A percentile compares a stretch with the other conserved stretches of the same genome.
phyloP scores from a whole-genome alignment of 2,329 filamentous ascomycete species.

The Aspergillus pseudonomiae region DNA sequence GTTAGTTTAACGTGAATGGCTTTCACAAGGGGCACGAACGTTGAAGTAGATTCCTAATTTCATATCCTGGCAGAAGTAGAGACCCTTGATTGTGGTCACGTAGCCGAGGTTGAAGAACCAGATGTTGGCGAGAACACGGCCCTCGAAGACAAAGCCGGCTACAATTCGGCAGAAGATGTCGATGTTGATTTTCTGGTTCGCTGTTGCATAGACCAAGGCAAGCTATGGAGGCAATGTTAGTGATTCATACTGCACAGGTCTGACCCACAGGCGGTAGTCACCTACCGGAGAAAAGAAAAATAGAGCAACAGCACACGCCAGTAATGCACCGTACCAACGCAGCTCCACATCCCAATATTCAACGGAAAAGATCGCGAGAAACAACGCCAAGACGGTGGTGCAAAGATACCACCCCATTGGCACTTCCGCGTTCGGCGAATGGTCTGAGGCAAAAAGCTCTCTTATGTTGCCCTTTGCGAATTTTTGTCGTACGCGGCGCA shows the following conservation, averaged over 20 bases:
- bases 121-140: constrained; percentile 35
- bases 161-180: constrained; percentile 33
- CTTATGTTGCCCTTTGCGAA: not conserved
- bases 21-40: constrained; percentile 8
- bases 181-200: constrained; percentile 33
- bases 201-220: constrained; percentile 29
- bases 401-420: constrained; percentile 28
- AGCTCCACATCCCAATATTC: constrained; percentile 30
- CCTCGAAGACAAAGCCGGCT: constrained; percentile 35
- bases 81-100: constrained; percentile 21
- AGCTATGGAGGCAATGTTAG: constrained; percentile 12
- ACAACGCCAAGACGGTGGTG: constrained; percentile 19
- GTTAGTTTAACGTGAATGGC: constrained; percentile 27
- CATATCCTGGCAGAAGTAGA: constrained; percentile 33
- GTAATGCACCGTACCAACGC: constrained; percentile 30
- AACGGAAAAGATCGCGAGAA: constrained; percentile 27
- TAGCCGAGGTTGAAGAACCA: constrained; percentile 30
- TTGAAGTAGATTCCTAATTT: constrained; percentile 31
- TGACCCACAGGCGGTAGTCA: too few relatives aligned
- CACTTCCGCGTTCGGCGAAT: constrained; percentile 16
- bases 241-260: accelerated
- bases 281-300: constrained; percentile 29
- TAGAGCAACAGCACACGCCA: constrained; percentile 26
- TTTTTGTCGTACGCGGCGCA: not conserved
- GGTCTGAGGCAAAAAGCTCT: not conserved